Percentiles rank a stretch among this genome's conserved stretches.
Evolutionary conservation across 305 asterid species (phyloP).

Genomic region (Fraxinus angustifolia): DNA sequence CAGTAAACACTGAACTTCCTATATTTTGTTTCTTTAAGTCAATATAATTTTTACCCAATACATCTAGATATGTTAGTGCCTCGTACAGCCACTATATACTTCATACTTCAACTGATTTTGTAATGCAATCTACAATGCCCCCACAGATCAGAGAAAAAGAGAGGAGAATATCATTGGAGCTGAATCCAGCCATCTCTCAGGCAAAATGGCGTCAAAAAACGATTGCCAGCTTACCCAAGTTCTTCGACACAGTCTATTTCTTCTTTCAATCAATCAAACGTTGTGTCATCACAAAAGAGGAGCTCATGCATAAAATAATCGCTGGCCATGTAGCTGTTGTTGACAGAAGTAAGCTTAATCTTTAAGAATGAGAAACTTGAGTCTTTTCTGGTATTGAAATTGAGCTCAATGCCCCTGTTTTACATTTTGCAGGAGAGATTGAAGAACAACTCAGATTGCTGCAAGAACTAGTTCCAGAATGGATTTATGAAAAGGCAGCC

Average conservation of each 20-base stretch:
- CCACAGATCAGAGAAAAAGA: conserved; percentile 74
- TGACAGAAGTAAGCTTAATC: conserved; percentile 53
- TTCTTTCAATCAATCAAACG: conserved; percentile 60
- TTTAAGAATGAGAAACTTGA: background rate
- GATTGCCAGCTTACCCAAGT: conserved; percentile 66
- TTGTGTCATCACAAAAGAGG: conserved; percentile 67
- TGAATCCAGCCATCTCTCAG: conserved; percentile 77
- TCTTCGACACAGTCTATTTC: conserved; percentile 58
- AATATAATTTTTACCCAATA: background rate
- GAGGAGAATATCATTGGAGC: conserved; percentile 42
- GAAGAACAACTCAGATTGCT: conserved; percentile 74
- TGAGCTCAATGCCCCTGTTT: conserved; percentile 12
- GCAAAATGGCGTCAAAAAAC: conserved; percentile 66
- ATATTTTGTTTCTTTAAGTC: background rate
- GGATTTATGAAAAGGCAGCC: conserved; percentile 60
- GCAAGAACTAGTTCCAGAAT: conserved; percentile 78
- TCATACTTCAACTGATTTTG: background rate
- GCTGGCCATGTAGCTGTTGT: conserved; percentile 41
- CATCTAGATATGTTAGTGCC: background rate
- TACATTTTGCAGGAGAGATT: conserved; percentile 50
- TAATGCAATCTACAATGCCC: background rate
- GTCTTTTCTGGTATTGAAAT: background rate
- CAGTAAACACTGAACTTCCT: conserved; percentile 43
- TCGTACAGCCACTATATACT: background rate
- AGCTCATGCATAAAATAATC: conserved; percentile 53